phyloP scores from a whole-genome alignment of 2,329 filamentous ascomycete species.

The Pseudonectria buxi region DNA sequence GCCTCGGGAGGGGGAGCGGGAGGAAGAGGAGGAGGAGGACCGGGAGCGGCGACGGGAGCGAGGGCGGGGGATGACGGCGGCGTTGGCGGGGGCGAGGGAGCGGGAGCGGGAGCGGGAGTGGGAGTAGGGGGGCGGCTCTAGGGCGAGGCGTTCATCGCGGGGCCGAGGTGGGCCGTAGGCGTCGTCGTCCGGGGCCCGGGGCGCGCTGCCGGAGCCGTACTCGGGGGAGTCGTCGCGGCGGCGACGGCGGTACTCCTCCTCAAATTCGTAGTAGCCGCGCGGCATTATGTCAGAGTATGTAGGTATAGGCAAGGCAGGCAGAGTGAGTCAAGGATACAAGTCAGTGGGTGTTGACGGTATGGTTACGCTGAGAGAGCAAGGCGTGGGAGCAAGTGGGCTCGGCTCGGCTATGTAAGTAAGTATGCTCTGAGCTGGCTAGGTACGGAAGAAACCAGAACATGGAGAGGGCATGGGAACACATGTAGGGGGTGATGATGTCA shows the following conservation, averaged over 20 bases:
- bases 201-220: slow-evolving; percentile 24
- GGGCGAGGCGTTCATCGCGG: slow-evolving; percentile 24
- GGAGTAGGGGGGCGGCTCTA: slow-evolving; percentile 18
- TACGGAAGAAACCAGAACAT: no score
- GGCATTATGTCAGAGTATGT: slow-evolving; percentile 6
- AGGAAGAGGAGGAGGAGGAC: slow-evolving; percentile 13
- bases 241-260: slow-evolving; percentile 19
- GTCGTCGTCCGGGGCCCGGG: slow-evolving; percentile 10
- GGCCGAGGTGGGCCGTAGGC: slow-evolving; percentile 13
- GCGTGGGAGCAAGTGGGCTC: no score
- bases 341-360: no score
- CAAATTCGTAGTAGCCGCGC: slow-evolving; percentile 22
- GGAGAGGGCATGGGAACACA: no score
- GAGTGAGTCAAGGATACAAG: neutral
- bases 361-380: no score
- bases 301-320: neutral
- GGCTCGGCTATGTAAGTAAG: no score
- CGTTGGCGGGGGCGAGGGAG: slow-evolving; percentile 25
- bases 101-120: slow-evolving; percentile 29
- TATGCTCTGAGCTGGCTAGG: no score
- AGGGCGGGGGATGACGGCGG: slow-evolving; percentile 20
- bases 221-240: slow-evolving; percentile 27
- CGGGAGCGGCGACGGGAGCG: slow-evolving; percentile 21
- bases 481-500: no score
- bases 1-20: slow-evolving; percentile 15